These are phyloP conservation scores for Esteya vermicola DNA, from an alignment of 2,329 filamentous ascomycete genomes.

Conservation along the genomic window DNA sequence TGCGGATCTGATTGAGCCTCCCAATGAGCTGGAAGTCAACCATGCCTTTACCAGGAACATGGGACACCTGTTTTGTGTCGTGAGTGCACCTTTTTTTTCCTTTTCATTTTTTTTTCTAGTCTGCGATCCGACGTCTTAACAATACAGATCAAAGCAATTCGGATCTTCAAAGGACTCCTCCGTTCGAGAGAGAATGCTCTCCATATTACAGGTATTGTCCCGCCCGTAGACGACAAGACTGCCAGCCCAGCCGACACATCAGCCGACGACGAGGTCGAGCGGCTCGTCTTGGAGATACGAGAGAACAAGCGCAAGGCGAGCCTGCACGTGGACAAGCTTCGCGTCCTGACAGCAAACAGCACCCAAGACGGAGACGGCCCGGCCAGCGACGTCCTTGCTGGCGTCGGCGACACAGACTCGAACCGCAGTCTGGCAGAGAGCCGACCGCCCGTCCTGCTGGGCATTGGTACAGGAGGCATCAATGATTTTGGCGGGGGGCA, in stretches of 20 bases:
- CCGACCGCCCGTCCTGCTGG: constrained; percentile 51
- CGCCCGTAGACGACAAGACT: constrained; percentile 1
- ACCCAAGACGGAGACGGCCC: too few species aligned
- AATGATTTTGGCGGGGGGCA: constrained; percentile 26
- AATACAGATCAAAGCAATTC: constrained; percentile 70
- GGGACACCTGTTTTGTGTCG: constrained; percentile 71
- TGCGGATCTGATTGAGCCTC: constrained; percentile 61
- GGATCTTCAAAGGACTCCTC: constrained; percentile 69
- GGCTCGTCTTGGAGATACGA: constrained; percentile 31
- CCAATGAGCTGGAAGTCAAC: constrained; percentile 82
- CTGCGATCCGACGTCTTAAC: too few species aligned
- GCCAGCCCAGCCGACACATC: neutral
- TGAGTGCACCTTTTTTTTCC: constrained; percentile 23
- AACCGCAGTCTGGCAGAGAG: constrained; percentile 51
- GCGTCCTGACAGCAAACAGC: neutral
- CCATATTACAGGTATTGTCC: neutral
- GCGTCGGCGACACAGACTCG: constrained; percentile 37
- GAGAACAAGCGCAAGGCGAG: constrained; percentile 22
- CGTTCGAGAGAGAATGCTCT: constrained; percentile 17
- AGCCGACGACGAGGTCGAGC: constrained; percentile 29
- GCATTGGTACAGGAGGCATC: constrained; percentile 55
- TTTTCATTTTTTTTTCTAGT: neutral
- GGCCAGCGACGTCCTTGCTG: constrained; percentile 28
- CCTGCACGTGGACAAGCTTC: constrained; percentile 11
- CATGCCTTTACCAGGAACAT: constrained; percentile 85